Conservation (phyloP, 2,329 filamentous ascomycete genomes). For the Pseudogymnoascus sp. region DNA sequence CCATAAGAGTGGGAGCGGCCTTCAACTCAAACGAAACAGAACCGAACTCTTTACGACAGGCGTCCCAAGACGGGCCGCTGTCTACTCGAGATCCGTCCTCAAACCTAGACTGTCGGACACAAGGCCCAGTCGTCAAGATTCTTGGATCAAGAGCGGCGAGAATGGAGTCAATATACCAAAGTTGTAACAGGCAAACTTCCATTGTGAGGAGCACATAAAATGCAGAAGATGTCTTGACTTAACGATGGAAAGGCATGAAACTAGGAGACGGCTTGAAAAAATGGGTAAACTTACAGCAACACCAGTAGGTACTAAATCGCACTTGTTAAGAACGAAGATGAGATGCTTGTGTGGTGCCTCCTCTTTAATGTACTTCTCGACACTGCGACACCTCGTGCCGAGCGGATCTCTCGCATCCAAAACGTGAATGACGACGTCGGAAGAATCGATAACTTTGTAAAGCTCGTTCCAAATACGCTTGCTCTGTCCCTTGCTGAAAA, state of each 20-base stretch:
- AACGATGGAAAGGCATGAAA: slow-evolving; percentile 45
- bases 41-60: slow-evolving; percentile 58
- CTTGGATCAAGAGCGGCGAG: slow-evolving; percentile 52
- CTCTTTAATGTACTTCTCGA: slow-evolving; percentile 87
- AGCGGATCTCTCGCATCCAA: slow-evolving; percentile 82
- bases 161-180: slow-evolving; percentile 84
- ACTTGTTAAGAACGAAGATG: slow-evolving; percentile 83
- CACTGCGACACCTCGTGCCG: slow-evolving; percentile 80
- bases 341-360: slow-evolving; percentile 96
- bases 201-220: slow-evolving; percentile 50
- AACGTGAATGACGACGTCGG: slow-evolving; percentile 92
- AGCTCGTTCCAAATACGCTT: slow-evolving; percentile 97
- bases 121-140: not conserved
- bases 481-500: slow-evolving; percentile 90
- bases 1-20: slow-evolving; percentile 57
- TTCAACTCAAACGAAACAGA: slow-evolving; percentile 98
- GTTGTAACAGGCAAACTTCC: slow-evolving; percentile 95
- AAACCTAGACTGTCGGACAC: not conserved
- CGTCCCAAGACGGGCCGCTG: slow-evolving; percentile 78
- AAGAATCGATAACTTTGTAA: slow-evolving; percentile 90
- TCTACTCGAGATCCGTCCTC: slow-evolving; percentile 56
- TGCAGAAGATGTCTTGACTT: slow-evolving; percentile 80
- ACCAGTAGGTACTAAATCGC: slow-evolving; percentile 82
- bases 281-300: slow-evolving; percentile 75
- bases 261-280: slow-evolving; percentile 14